Evolutionary conservation across 331 rosid species (phyloP), one percentile per base, ranked within the genome.

Genomic region (Prunus yedoensis): DNA sequence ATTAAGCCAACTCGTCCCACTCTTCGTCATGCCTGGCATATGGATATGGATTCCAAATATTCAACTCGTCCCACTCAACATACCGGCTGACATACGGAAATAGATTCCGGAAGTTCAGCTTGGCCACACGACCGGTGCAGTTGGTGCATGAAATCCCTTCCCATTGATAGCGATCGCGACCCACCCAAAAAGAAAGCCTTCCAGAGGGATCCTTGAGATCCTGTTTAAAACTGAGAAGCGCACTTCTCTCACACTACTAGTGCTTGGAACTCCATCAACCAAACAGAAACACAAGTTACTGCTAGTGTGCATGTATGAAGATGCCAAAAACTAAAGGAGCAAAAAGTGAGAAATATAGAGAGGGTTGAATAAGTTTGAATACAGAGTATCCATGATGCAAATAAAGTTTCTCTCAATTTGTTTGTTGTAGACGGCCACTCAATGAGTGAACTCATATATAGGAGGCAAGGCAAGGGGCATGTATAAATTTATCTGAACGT

Each of bases 161-260:
- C 73, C 73, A 68, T 27, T 3, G 14, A 25, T 58, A 68, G 0
- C 73, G 47, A 20, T 47, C 9, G 1, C 1, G 3, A 4, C 43
- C 58, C 1, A 47, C 73, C 73, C 58, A 68, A 15, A 58, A 68
- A 68, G 73, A 68, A 27, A 68, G 73, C 45, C 25, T 49, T 0
- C 59, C 14, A 3, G 46, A 47, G n/a, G 25, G 25, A 68, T 68
- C 73, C 3, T 3, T 16, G 1, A 68, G 43, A 49, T 68, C 73
- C 49, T 25, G 43, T 10, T 49, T 68, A 5, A 68, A 47, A 43
- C 1, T 49, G 25, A 68, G 73, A 49, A 68, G 73, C 5, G 46
- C 46, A 4, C 2, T 43, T 17, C 73, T 68, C 38, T 18, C 25
- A 68, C 59, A 27, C 2, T 47, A 32, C 38, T 1, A 4, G 38